These are phyloP conservation scores for Cryphonectria parasitica DNA, from an alignment of 2,329 filamentous ascomycete genomes.

Conservation along the genomic window DNA sequence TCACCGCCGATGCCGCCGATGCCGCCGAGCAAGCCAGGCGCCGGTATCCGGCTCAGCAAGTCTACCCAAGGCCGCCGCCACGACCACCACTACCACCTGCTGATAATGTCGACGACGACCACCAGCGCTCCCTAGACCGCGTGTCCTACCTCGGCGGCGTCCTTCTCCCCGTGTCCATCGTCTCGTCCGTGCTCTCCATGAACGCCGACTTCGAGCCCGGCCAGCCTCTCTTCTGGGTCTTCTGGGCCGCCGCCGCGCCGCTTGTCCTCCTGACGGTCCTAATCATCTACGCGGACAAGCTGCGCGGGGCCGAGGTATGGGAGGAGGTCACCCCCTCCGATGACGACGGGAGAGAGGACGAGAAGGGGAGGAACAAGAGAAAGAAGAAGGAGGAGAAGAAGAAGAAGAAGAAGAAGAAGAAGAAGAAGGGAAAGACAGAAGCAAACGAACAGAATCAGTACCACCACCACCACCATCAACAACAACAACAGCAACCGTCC, in stretches of 20 bases:
- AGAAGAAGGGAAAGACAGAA: neutral
- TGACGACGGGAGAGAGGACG: neutral
- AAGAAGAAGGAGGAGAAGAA: neutral
- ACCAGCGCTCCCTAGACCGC: slow-evolving; percentile 48
- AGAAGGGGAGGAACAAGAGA: neutral
- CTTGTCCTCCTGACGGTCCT: slow-evolving; percentile 44
- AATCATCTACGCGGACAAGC: slow-evolving; percentile 53
- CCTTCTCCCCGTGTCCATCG: slow-evolving; percentile 52
- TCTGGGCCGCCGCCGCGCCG: slow-evolving; percentile 50
- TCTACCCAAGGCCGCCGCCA: neutral
- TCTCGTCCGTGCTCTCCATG: slow-evolving; percentile 53
- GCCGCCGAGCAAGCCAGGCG: slow-evolving; percentile 15
- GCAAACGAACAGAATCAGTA: neutral
- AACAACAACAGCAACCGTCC: too few species aligned
- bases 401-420: neutral
- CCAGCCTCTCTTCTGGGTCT: slow-evolving; percentile 50
- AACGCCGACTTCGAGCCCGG: slow-evolving; percentile 48
- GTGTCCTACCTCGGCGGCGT: slow-evolving; percentile 55
- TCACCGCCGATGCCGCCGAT: slow-evolving; percentile 26
- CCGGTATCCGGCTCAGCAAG: neutral
- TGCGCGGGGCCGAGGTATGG: slow-evolving; percentile 52
- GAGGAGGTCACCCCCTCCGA: slow-evolving; percentile 42
- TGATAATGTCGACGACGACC: slow-evolving; percentile 2
- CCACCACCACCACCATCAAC: neutral
- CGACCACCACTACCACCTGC: neutral